Evolutionary conservation across 495 filamentous ascomycete genomes (phyloP).

Genomic region (Penicillium bialowiezense): DNA sequence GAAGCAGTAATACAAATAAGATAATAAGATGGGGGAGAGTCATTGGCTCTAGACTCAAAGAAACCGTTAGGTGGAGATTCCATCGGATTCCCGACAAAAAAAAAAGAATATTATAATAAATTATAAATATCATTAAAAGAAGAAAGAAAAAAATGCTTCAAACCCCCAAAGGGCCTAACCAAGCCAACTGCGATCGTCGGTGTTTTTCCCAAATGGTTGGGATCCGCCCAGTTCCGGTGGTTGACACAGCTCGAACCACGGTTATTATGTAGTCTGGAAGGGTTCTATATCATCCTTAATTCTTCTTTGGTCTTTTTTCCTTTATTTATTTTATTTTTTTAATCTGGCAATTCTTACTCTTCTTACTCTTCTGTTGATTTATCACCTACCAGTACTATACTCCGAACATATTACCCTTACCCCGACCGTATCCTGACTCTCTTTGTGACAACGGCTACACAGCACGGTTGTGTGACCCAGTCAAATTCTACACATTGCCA

Average conservation of each 20-base stretch:
- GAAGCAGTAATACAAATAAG: neutral
- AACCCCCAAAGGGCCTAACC: neutral
- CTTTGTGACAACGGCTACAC: conserved; percentile 15
- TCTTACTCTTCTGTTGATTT: neutral
- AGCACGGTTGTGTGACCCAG: conserved; percentile 8
- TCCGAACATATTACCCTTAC: too few relatives aligned
- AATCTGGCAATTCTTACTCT: neutral
- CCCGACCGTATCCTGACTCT: too few relatives aligned
- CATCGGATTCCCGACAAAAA: neutral
- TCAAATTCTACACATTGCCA: neutral
- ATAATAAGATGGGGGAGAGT: neutral
- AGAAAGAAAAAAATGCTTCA: neutral
- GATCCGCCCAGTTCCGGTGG: conserved; percentile 25
- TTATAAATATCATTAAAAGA: too few relatives aligned
- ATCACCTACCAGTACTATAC: too few relatives aligned
- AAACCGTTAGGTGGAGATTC: neutral
- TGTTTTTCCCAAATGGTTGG: neutral
- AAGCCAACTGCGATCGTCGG: neutral
- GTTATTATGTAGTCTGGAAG: neutral
- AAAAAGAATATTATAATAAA: neutral
- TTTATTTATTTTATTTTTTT: neutral
- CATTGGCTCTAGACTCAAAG: neutral
- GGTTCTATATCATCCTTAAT: neutral
- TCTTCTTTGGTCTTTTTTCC: too few relatives aligned
- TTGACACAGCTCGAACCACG: conserved; percentile 12